Base-by-base conservation (phyloP, 2,329 filamentous ascomycete genomes). In the Akanthomyces muscarius region DNA sequence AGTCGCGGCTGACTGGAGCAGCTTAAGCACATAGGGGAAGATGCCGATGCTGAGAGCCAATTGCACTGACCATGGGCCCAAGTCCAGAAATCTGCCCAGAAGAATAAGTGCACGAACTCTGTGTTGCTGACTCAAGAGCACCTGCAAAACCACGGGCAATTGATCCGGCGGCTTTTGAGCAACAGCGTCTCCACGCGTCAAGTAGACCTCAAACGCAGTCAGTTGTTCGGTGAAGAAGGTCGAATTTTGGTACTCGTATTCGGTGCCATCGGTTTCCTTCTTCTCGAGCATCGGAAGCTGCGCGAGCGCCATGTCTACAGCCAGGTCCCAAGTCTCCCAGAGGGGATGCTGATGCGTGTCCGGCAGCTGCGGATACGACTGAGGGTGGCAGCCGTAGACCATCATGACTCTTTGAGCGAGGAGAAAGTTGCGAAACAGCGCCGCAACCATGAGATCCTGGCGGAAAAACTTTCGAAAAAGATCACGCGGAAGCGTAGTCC, bases 401-500 rank as follows among this genome's bases (percentile, higher is more conserved):
- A 90, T 88, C 95, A 99, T 98, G 69, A 99, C 90, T 67, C 95
- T 86, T 75, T 99, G 95, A 3, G 92, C 92, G 3, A 99, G 84
- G 1, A 99, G 83, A 72, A 98, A 98, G 73, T 99, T 99, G 59
- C 95, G 87, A 76, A 98, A 99, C 8, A 99, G 80, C 2, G 95
- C 95, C 14, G 95, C 95, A n/a, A 99, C 95, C 93, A 99, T 98
- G 14, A 99, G 82, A 74, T 99, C 95, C 74, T 99, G 95, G 48
- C 95, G 83, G 76, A 99, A 99, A 65, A 98, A 91, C 75, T 97
- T 97, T 76, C 96, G 93, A 77, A 99, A 99, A 13, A 97, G 80
- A 23, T 92, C 86, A 52, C 94, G 89, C 3, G 93, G 91, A 4
- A 99, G 79, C 5, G 92, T 96, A 38, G 96, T 98, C 95, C 95